Conservation (phyloP, 371 early-diverging fungal species). For the Dichotomocladium elegans region DNA sequence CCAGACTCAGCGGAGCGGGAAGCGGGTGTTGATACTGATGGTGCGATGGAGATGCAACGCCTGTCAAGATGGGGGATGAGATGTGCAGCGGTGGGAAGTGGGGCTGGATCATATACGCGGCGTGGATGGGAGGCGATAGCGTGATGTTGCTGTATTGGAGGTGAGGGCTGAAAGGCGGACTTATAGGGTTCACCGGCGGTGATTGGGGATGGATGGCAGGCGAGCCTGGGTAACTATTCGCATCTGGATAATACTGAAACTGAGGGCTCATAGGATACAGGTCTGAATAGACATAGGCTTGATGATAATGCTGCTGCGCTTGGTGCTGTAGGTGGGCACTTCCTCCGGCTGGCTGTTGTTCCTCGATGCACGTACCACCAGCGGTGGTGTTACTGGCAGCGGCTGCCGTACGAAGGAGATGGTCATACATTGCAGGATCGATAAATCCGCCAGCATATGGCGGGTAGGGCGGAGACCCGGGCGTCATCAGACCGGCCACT, state of each 20-base stretch:
- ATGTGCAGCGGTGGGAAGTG: conserved; percentile 39
- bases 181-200: conserved; percentile 37
- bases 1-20: conserved; percentile 14
- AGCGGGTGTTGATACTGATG: conserved; percentile 13
- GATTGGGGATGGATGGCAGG: conserved; percentile 44
- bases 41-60: conserved; percentile 20
- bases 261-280: conserved; percentile 36
- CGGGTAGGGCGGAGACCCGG: conserved; percentile 11
- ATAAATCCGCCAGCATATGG: conserved; percentile 10
- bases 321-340: conserved; percentile 4
- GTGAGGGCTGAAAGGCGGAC: conserved; percentile 42
- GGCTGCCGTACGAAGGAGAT: neutral
- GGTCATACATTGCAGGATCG: conserved; percentile 2
- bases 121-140: conserved; percentile 26
- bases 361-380: neutral
- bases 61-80: conserved; percentile 33
- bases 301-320: neutral
- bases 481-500: conserved; percentile 2
- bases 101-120: conserved; percentile 30
- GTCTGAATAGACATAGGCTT: conserved; percentile 3
- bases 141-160: conserved; percentile 24
- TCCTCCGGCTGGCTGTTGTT: neutral
- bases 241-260: conserved; percentile 33
- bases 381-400: neutral
- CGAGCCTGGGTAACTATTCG: conserved; percentile 37